These are phyloP conservation scores for Jaminaea rosea DNA, from an alignment of 1,284 basidiomycete genomes.

Conservation along the genomic window DNA sequence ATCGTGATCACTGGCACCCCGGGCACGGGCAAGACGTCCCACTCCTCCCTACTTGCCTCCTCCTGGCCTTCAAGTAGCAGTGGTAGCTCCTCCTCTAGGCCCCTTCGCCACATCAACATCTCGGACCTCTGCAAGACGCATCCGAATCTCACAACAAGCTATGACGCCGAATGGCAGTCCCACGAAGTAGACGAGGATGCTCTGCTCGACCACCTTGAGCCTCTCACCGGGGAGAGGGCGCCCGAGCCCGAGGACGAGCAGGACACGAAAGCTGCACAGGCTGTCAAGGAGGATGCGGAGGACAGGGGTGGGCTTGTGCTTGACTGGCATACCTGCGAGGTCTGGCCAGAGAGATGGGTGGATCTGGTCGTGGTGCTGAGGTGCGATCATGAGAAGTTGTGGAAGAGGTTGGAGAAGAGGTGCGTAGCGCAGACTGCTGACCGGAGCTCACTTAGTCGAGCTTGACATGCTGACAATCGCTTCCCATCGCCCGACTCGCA, in stretches of 20 bases:
- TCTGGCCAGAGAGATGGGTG: conserved; percentile 91
- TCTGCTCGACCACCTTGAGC: conserved; percentile 37
- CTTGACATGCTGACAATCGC: no score
- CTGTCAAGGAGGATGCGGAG: conserved; percentile 13
- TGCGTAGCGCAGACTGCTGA: conserved; percentile 39
- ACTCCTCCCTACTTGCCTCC: conserved; percentile 53
- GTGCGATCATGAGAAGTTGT: conserved; percentile 79
- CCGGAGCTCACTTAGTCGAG: neutral
- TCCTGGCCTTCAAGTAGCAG: conserved; percentile 7
- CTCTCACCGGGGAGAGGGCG: conserved; percentile 26
- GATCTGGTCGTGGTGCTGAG: conserved; percentile 91
- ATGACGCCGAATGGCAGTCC: conserved; percentile 86
- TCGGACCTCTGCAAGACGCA: conserved; percentile 80
- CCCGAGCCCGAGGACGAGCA: conserved; percentile 30
- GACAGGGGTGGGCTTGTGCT: conserved; percentile 64
- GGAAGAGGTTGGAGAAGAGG: conserved; percentile 88
- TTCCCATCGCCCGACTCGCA: no score
- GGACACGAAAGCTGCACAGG: conserved; percentile 10
- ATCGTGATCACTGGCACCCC: conserved; percentile 88
- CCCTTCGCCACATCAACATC: conserved; percentile 66
- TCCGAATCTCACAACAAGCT: conserved; percentile 71
- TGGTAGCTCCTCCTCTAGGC: conserved; percentile 7
- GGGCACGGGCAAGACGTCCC: conserved; percentile 77
- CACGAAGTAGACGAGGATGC: conserved; percentile 86
- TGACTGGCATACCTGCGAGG: conserved; percentile 94